A percentile compares a stretch with the other conserved stretches of the same genome.
These are phyloP conservation scores for Vitis hybrid DNA, from an alignment of 177 flowering plant genomes.

Conservation along the genomic window DNA sequence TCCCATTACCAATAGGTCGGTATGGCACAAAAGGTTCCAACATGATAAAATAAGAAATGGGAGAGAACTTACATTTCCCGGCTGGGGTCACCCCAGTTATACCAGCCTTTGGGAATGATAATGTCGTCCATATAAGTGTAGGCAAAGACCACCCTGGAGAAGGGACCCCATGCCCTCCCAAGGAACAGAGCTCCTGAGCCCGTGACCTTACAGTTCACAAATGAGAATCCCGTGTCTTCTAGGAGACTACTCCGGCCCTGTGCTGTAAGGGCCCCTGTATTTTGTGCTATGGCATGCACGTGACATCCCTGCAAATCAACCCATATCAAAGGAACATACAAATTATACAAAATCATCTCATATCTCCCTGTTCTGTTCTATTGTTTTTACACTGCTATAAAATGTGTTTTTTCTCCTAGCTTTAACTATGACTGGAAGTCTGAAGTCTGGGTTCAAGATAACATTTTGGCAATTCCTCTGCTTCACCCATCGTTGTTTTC, in stretches of 20 bases:
- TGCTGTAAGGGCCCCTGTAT: constrained; percentile 84
- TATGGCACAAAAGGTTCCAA: background rate
- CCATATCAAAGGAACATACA: too few species aligned
- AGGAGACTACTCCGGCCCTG: constrained; percentile 75
- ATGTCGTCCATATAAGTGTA: constrained; percentile 96
- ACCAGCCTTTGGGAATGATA: constrained; percentile 92
- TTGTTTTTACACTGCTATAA: too few species aligned
- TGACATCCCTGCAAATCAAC: constrained; percentile 20
- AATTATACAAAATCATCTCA: too few species aligned
- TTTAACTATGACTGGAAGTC: too few species aligned
- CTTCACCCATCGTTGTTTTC: too few species aligned
- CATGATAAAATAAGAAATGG: background rate
- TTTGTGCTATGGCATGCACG: constrained; percentile 84
- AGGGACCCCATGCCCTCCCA: constrained; percentile 99
- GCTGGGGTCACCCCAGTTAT: constrained; percentile 95
- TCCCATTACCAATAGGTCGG: background rate
- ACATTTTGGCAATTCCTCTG: too few species aligned
- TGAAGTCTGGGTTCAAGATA: too few species aligned
- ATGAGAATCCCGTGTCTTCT: constrained; percentile 98
- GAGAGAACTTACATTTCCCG: constrained; percentile 68
- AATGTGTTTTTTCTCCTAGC: too few species aligned
- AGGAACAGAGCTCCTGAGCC: constrained; percentile 93
- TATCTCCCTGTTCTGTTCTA: too few species aligned
- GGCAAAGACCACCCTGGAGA: constrained; percentile 93
- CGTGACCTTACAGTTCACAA: constrained; percentile 92